These are phyloP conservation scores for Pigoraptor vietnamica DNA, from an alignment of 78 protist genomes.

Conservation along the genomic window DNA sequence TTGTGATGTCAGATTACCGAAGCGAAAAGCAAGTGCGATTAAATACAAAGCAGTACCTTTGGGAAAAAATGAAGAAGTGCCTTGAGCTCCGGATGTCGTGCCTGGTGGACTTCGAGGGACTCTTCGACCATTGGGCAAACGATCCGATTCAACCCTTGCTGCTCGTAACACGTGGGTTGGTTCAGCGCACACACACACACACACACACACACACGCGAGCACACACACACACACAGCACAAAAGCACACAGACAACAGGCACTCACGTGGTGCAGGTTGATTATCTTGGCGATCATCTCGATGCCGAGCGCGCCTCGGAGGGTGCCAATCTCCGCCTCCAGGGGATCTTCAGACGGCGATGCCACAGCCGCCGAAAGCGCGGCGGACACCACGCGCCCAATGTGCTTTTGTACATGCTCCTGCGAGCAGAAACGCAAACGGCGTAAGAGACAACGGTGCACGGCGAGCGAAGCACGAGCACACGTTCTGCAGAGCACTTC, in stretches of 20 bases:
- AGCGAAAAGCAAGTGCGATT: too few species aligned
- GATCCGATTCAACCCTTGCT: not conserved
- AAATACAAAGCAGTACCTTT: too few species aligned
- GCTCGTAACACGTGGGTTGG: too few species aligned
- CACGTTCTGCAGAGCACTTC: not conserved
- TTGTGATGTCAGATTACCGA: too few species aligned
- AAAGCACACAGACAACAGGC: not conserved
- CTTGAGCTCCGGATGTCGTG: not conserved
- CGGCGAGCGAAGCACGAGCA: not conserved
- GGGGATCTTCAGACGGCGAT: not conserved
- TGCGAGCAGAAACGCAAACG: not conserved
- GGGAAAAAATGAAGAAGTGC: not conserved
- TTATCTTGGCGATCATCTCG: not conserved
- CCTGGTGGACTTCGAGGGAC: not conserved
- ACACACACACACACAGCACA: not conserved
- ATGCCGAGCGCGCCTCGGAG: not conserved
- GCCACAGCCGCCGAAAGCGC: not conserved
- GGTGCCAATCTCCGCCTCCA: not conserved
- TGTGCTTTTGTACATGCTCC: not conserved
- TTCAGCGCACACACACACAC: not conserved
- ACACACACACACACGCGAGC: not conserved
- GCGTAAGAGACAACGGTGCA: not conserved
- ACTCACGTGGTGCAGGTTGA: not conserved
- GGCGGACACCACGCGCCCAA: not conserved
- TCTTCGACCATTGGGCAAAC: not conserved